phyloP scores from a whole-genome alignment of 2,329 filamentous ascomycete species.

The Xylaria sp. region DNA sequence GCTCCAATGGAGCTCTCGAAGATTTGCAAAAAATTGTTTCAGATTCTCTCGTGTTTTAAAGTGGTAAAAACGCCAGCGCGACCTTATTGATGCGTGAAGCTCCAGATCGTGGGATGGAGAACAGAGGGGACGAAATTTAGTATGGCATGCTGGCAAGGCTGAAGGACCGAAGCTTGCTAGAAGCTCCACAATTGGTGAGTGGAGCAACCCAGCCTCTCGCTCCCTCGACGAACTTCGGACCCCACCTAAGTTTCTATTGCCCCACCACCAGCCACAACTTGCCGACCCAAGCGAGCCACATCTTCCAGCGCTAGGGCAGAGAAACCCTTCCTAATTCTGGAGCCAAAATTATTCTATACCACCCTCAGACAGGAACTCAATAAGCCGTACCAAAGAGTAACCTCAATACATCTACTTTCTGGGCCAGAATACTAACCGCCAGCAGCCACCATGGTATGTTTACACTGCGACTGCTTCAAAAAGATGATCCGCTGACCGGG shows the following conservation, averaged over 20 bases:
- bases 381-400: slow-evolving; percentile 24
- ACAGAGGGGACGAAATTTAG: slow-evolving; percentile 55
- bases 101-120: slow-evolving; percentile 55
- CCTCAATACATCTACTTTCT: slow-evolving; percentile 33
- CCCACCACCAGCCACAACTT: slow-evolving; percentile 41
- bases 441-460: slow-evolving; percentile 55
- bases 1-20: slow-evolving; percentile 57
- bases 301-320: slow-evolving; percentile 43
- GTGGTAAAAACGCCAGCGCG: slow-evolving; percentile 52
- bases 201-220: slow-evolving; percentile 28
- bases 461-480: neutral
- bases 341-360: slow-evolving; percentile 37
- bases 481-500: slow-evolving; percentile 42
- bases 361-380: slow-evolving; percentile 4
- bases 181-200: slow-evolving; percentile 32
- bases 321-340: slow-evolving; percentile 45
- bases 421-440: slow-evolving; percentile 46
- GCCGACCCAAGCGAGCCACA: neutral
- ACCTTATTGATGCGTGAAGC: slow-evolving; percentile 52
- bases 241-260: slow-evolving; percentile 37
- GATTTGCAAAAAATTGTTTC: slow-evolving; percentile 58
- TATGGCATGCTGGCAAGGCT: slow-evolving; percentile 45
- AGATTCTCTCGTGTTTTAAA: slow-evolving; percentile 41
- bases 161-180: slow-evolving; percentile 34
- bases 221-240: slow-evolving; percentile 30